Base-by-base conservation (phyloP, 192 early-diverging fungal genomes). In the Coemansia sp. region DNA sequence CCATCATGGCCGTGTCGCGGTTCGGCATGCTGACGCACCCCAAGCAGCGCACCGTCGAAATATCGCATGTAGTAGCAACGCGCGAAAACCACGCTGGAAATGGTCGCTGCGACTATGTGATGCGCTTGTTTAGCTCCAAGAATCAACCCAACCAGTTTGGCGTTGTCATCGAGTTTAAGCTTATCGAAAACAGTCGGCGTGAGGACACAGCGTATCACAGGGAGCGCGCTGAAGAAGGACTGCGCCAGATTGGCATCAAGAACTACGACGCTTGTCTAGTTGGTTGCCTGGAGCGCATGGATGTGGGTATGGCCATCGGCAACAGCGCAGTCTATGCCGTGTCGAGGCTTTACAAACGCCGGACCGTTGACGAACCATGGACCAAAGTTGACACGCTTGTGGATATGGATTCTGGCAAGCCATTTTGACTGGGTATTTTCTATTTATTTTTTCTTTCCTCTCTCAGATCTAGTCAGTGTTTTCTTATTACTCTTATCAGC, bases 241-340 rank as follows among this genome's bases (percentile, higher is more conserved):
- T 77, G n/a, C 28, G 38, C 11, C 76, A 73, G 44, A 73, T 73
- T 23, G 55, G 59, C 3, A 39, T 53, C 5, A 66, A 65, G 40
- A 66, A 77, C 50, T 73, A 77, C 63, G 39, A 64, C 21, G 28
- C 71, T 1, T 73, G 66, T 17, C 35, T 79, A 30, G 26, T 61
- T 38, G 72, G 77, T 2, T 79, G 77, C 30, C 60, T 70, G 1
- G 72, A 71, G 66, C 77, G 77, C 47, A 64, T 79, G 62, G 77
- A 79, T 62, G 62, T 74, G 13, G 72, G 77, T 6, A 70, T 79
- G 58, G 77, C 77, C 30, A 72, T 79, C 28, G 72, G 77, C 16
- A 74, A 74, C 61, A 79, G 61, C 32, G 72, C 67, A 0, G 66
- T 70, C 8, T 40, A 66, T 17, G 55, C 66, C 4, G 35, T 35